phyloP scores from a whole-genome alignment of 2,329 filamentous ascomycete species.

The Arachnomyces sp. region DNA sequence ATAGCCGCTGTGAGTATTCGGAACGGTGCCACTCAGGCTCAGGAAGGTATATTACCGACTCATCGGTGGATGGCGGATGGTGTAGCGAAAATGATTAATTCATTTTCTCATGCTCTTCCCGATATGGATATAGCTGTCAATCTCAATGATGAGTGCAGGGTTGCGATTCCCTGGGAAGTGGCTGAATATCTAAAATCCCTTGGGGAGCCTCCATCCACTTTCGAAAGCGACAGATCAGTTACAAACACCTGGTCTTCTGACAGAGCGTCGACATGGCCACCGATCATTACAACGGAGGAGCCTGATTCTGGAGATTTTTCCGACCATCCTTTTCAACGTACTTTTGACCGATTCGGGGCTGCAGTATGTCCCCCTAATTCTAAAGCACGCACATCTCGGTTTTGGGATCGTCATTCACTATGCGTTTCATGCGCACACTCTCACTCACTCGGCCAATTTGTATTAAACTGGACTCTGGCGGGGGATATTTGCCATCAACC shows the following conservation, averaged over 20 bases:
- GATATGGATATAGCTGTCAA: slow-evolving; percentile 60
- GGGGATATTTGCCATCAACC: slow-evolving; percentile 69
- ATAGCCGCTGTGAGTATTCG: slow-evolving; percentile 51
- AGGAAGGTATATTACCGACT: slow-evolving; percentile 45
- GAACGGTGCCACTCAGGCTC: slow-evolving; percentile 43
- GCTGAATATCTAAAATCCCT: slow-evolving; percentile 29
- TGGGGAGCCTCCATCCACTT: slow-evolving; percentile 14
- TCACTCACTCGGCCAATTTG: slow-evolving; percentile 61
- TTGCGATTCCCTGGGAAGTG: slow-evolving; percentile 46
- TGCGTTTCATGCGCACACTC: slow-evolving; percentile 57
- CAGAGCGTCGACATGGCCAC: slow-evolving; percentile 31
- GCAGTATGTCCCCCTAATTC: slow-evolving; percentile 58
- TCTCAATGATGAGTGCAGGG: slow-evolving; percentile 53
- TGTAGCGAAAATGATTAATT: slow-evolving; percentile 45
- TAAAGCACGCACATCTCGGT: slow-evolving; percentile 48
- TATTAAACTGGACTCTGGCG: slow-evolving; percentile 58
- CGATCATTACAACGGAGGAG: slow-evolving; percentile 26
- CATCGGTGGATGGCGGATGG: slow-evolving; percentile 55
- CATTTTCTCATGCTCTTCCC: slow-evolving; percentile 48
- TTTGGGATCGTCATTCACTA: slow-evolving; percentile 58
- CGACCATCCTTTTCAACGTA: slow-evolving; percentile 33
- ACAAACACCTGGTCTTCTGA: slow-evolving; percentile 28
- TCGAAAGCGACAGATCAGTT: slow-evolving; percentile 8
- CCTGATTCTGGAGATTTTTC: slow-evolving; percentile 30
- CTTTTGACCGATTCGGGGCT: slow-evolving; percentile 38